Evolutionary conservation across 2,329 filamentous ascomycete species (phyloP).

Genomic region (Penicillium nordicum): DNA sequence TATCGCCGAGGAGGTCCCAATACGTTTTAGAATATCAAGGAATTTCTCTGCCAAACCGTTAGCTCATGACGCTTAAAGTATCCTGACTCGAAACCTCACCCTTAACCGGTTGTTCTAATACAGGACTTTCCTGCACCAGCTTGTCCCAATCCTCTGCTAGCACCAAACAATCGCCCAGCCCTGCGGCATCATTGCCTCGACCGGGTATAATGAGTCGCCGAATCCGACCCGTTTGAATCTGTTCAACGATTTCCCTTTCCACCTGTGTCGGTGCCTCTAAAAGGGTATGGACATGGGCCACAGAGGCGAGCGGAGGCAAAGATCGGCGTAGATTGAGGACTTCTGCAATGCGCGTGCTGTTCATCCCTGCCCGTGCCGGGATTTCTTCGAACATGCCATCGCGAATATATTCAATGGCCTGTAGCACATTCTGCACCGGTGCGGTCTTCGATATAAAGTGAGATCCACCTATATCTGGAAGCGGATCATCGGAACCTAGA

Average conservation of each 20-base stretch:
- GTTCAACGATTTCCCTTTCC: constrained; percentile 57
- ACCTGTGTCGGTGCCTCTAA: constrained; percentile 55
- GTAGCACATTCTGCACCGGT: constrained; percentile 48
- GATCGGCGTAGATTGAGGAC: constrained; percentile 55
- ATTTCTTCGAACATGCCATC: constrained; percentile 55
- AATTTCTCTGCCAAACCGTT: constrained; percentile 46
- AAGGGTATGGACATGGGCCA: constrained; percentile 60
- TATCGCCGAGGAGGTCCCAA: constrained; percentile 49
- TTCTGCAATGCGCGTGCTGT: constrained; percentile 57
- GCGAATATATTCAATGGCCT: constrained; percentile 54
- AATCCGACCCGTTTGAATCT: constrained; percentile 50
- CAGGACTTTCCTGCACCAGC: constrained; percentile 36
- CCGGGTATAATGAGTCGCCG: constrained; percentile 56
- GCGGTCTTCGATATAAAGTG: constrained; percentile 48
- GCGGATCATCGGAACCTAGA: constrained; percentile 32
- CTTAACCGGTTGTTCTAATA: constrained; percentile 36
- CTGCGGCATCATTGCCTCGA: constrained; percentile 54
- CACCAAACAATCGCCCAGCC: constrained; percentile 58
- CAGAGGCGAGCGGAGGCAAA: constrained; percentile 57
- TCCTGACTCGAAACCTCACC: constrained; percentile 20
- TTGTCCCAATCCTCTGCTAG: constrained; percentile 52
- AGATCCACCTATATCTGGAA: constrained; percentile 53
- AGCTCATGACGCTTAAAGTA: background rate
- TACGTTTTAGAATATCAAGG: constrained; percentile 44
- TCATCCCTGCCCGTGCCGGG: constrained; percentile 58